Base-by-base conservation (phyloP, 2,329 filamentous ascomycete genomes). In the Endocalyx cinctus region DNA sequence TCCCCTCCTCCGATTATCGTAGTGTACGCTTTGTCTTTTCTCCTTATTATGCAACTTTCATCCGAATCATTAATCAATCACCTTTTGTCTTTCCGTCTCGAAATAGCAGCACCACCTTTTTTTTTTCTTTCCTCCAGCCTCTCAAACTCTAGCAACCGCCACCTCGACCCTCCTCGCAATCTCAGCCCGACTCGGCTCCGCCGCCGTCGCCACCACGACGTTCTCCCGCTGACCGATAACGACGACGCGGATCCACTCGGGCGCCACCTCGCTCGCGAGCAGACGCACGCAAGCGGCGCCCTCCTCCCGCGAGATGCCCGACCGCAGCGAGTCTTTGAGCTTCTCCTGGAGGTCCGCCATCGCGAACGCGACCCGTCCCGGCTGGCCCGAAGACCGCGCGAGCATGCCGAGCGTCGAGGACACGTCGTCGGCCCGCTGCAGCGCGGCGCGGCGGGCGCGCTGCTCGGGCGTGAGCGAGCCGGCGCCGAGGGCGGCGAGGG, bases 341-440 rank as follows among this genome's bases (percentile, higher is more conserved):
- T 79, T 82, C 44, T 77, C 71, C 13, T 82, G 61, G 34, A 87
- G 62, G 10, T 68, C 69, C 17, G 71, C 62, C 67, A 87, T 74
- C 16, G 74, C 74, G 50, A 85, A 87, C 1, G 81, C 75, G 41
- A 84, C 65, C 8, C 78, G 66, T 5, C 67, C 72, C 49, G 76
- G 68, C 18, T 61, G 64, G 6, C 63, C 60, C 23, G 60, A 70
- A n/a, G 66, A 67, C 27, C 14, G 28, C 27, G 10, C 25, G 41
- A 87, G 67, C 66, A 84, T 76, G n/a, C 70, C 72, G 20, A 89
- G 61, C 5, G 85, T 76, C 5, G 77, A 72, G 2, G 78, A 72
- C 8, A 88, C 73, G 47, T 87, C 83, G n/a, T 72, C 67, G 1
- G 79, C 74, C 8, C 82, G 74, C 47, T 82, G 77, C 16, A 86